These are phyloP conservation scores for Ogataea thermomethanolica DNA, from an alignment of 805 yeast genomes.

Conservation along the genomic window DNA sequence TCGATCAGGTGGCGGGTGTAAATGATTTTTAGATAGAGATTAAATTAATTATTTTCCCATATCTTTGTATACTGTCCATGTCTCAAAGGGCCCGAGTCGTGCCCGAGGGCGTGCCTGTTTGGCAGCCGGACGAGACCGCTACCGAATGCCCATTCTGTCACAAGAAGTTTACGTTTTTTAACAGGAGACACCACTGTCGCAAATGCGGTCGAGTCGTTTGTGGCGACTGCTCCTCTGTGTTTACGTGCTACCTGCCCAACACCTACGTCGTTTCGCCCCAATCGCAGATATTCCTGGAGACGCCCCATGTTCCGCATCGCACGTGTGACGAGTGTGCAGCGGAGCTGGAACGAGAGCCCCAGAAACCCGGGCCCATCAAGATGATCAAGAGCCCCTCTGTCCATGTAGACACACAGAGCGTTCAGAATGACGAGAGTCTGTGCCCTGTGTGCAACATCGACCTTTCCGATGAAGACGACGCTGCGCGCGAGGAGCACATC, in stretches of 20 bases:
- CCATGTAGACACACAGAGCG: slow-evolving; percentile 15
- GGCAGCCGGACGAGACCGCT: slow-evolving; percentile 70
- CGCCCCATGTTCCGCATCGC: slow-evolving; percentile 56
- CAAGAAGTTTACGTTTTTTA: slow-evolving; percentile 51
- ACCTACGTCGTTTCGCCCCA: slow-evolving; percentile 58
- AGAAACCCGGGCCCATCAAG: slow-evolving; percentile 17
- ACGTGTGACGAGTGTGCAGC: slow-evolving; percentile 74
- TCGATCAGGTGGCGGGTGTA: slow-evolving; percentile 2
- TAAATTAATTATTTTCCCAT: slow-evolving; percentile 1
- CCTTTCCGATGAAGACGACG: slow-evolving; percentile 23
- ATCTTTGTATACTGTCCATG: slow-evolving; percentile 1
- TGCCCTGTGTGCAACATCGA: slow-evolving; percentile 44
- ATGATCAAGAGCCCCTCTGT: slow-evolving; percentile 17
- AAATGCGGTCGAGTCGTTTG: slow-evolving; percentile 79
- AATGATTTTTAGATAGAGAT: neutral
- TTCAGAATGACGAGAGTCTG: slow-evolving; percentile 32
- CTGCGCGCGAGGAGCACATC: slow-evolving; percentile 62
- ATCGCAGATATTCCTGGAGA: slow-evolving; percentile 43
- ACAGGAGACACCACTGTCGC: slow-evolving; percentile 80
- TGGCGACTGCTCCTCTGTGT: slow-evolving; percentile 56
- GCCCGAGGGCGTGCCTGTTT: slow-evolving; percentile 39
- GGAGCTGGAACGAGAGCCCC: slow-evolving; percentile 48
- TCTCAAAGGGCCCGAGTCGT: slow-evolving; percentile 5
- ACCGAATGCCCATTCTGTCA: slow-evolving; percentile 54
- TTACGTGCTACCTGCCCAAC: slow-evolving; percentile 53